These are phyloP conservation scores for Penicillium expansum DNA, from an alignment of 2,329 filamentous ascomycete species.

Conservation along the genomic window DNA sequence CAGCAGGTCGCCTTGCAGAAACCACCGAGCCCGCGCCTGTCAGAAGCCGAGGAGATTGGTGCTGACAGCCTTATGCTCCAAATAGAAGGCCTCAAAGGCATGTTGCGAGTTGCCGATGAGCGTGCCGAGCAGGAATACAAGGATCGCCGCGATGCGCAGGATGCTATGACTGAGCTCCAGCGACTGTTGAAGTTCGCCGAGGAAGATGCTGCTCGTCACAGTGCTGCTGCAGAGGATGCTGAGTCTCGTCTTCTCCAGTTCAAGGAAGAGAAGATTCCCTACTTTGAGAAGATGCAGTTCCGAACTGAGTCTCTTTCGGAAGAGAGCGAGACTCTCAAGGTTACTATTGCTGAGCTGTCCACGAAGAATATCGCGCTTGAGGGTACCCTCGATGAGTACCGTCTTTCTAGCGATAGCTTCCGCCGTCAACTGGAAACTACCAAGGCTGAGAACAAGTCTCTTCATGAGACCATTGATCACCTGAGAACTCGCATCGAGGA, in stretches of 20 bases:
- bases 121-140: constrained; percentile 64
- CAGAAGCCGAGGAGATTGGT: constrained; percentile 54
- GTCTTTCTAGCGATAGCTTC: constrained; percentile 58
- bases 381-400: constrained; percentile 63
- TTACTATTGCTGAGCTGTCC: constrained; percentile 53
- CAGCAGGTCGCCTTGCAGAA: constrained; percentile 31
- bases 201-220: constrained; percentile 50
- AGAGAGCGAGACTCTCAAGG: constrained; percentile 57
- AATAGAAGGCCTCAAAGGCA: constrained; percentile 67
- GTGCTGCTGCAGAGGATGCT: constrained; percentile 60
- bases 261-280: constrained; percentile 67
- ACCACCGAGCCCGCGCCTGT: constrained; percentile 42
- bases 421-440: constrained; percentile 51
- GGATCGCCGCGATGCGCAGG: constrained; percentile 65
- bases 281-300: constrained; percentile 63
- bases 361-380: constrained; percentile 61
- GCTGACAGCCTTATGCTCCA: constrained; percentile 53
- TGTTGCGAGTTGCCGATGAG: constrained; percentile 62
- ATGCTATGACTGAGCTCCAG: constrained; percentile 70
- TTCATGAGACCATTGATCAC: constrained; percentile 70
- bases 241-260: constrained; percentile 62
- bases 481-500: constrained; percentile 79
- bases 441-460: constrained; percentile 64
- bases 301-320: constrained; percentile 67
- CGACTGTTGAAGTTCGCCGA: constrained; percentile 65